These are phyloP conservation scores for Thinopyrum elongatum DNA, from an alignment of 176 grass and related monocot species.

Conservation along the genomic window DNA sequence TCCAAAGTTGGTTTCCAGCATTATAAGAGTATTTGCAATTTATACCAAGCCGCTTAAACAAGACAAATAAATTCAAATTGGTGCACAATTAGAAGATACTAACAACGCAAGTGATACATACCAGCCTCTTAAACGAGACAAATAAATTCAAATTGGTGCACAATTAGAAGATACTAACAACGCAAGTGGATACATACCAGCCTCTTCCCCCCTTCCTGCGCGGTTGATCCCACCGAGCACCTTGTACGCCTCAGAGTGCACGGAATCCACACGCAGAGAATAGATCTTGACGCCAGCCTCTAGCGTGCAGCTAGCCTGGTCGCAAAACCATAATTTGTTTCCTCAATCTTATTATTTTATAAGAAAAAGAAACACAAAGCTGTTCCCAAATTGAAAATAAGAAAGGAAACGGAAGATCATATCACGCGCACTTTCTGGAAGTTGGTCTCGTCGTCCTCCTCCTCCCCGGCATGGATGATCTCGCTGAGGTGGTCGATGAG, in stretches of 20 bases:
- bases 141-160: too few species aligned
- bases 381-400: background rate
- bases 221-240: slow-evolving; percentile 95
- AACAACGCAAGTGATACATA: slow-evolving; percentile 13
- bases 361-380: background rate
- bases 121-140: slow-evolving; percentile 38
- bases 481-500: slow-evolving; percentile 95
- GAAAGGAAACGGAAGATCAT: background rate
- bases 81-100: background rate
- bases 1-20: background rate
- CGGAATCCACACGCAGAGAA: slow-evolving; percentile 86
- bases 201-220: slow-evolving; percentile 70
- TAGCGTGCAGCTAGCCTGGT: slow-evolving; percentile 88
- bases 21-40: background rate
- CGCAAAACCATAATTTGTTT: slow-evolving; percentile 5
- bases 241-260: slow-evolving; percentile 92
- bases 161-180: background rate
- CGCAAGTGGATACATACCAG: slow-evolving; percentile 38
- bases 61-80: background rate
- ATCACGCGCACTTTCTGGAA: slow-evolving; percentile 81
- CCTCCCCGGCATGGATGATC: slow-evolving; percentile 62
- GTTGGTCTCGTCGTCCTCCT: slow-evolving; percentile 90
- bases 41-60: background rate
- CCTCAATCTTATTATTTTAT: background rate
- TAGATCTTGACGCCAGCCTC: slow-evolving; percentile 98